Base-by-base conservation (phyloP, 768 basidiomycete species). In the Stropharia rugosoannulata region DNA sequence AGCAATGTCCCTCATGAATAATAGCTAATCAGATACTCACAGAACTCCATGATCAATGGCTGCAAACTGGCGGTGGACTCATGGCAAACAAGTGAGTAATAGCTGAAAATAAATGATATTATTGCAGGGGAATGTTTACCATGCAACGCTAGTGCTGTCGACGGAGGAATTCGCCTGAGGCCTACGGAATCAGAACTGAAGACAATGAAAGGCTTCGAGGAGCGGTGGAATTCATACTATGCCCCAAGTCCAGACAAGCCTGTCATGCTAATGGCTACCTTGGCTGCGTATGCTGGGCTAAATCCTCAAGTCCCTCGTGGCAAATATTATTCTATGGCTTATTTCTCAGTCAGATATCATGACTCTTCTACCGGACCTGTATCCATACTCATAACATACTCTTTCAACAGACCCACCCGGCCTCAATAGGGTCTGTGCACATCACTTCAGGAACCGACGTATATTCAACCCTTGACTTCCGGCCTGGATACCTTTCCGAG, bases 91-190 rank as follows among this genome's bases (percentile, higher is more conserved):
- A 82, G 87, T 85, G 29, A 3, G 75, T 55, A 32, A 32, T 32
- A 7, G 29, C 3, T 6, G 22, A 32, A 29, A 9, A 16, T 48
- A 9, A 19, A 40, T 27, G n/a, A 43, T 1, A 7, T 13, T 27
- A 25, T n/a, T 4, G 25, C 44, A 59, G 29, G 29, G 29, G 29
- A 9, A 56, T 9, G 40, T n/a, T 72, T n/a, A 42, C 43, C n/a
- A 11, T 3, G 22, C 7, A 16, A 40, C 55, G 1, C 22, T 60
- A 85, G 83, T 59, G 81, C 71, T 2, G 59, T 80, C 36, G 82
- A 87, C 58, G 76, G 77, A 29, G 84, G 81, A 4, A 74, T 83
- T 57, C 86, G 84, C 60, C 62, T 85, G 12, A 74, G 86, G 22
- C 85, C 86, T 3, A 76, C 66, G 13, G 60, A 61, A 4, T 70